These are phyloP conservation scores for Dactylellina sp. DNA, from an alignment of 2,329 filamentous ascomycete genomes.

Conservation along the genomic window DNA sequence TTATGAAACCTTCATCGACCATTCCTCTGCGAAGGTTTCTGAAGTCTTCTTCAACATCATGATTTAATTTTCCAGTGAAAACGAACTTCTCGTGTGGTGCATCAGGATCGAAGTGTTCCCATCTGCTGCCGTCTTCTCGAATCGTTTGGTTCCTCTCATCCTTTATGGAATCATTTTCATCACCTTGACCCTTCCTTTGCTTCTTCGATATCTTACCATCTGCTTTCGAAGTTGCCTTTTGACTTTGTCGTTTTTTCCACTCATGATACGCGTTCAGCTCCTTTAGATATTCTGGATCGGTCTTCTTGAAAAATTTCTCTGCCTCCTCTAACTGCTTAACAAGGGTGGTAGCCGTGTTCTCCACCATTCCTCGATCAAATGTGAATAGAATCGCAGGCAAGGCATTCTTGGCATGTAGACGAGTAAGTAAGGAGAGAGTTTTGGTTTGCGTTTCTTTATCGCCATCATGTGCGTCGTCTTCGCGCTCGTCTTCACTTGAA, in stretches of 20 bases:
- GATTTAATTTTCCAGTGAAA: conserved; percentile 71
- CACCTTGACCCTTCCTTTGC: conserved; percentile 65
- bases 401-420: conserved; percentile 73
- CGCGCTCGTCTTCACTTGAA: no score
- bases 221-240: conserved; percentile 34
- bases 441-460: conserved; percentile 61
- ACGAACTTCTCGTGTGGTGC: conserved; percentile 73
- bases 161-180: conserved; percentile 69
- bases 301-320: conserved; percentile 71
- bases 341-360: conserved; percentile 65
- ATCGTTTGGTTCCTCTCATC: conserved; percentile 64
- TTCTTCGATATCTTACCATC: conserved; percentile 57
- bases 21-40: conserved; percentile 68
- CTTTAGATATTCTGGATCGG: conserved; percentile 70
- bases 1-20: conserved; percentile 69
- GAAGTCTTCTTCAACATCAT: conserved; percentile 72
- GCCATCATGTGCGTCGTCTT: conserved; percentile 62
- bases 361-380: conserved; percentile 76
- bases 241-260: conserved; percentile 68
- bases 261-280: conserved; percentile 67
- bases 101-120: conserved; percentile 76
- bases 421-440: conserved; percentile 71
- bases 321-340: conserved; percentile 69
- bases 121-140: conserved; percentile 68
- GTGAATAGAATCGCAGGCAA: conserved; percentile 82